phyloP scores from a whole-genome alignment of 2,329 filamentous ascomycete genomes.

The Leptographium flavum region DNA sequence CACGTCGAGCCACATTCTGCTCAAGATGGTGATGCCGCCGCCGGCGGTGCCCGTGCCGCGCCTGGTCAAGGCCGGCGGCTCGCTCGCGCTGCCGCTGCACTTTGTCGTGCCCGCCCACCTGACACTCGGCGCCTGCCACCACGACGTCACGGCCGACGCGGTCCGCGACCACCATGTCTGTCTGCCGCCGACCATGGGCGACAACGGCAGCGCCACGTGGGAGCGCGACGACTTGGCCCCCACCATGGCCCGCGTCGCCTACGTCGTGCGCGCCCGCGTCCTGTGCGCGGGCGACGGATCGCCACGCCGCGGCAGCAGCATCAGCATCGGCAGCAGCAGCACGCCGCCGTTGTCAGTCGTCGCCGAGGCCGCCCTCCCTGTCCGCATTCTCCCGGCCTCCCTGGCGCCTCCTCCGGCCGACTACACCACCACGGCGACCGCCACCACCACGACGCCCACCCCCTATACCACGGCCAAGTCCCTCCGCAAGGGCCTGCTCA shows the following conservation, averaged over 20 bases:
- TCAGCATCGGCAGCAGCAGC: too few relatives aligned
- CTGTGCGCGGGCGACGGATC: slow-evolving; percentile 14
- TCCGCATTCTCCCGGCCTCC: slow-evolving; percentile 37
- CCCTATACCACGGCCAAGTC: slow-evolving; percentile 34
- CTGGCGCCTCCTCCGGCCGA: slow-evolving; percentile 34
- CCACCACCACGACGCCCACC: slow-evolving; percentile 32
- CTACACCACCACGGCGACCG: slow-evolving; percentile 5
- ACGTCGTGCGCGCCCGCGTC: slow-evolving; percentile 33
- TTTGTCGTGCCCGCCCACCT: slow-evolving; percentile 45
- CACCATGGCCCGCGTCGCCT: slow-evolving; percentile 39
- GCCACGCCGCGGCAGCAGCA: too few relatives aligned
- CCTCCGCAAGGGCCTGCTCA: slow-evolving; percentile 37
- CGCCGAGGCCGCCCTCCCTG: slow-evolving; percentile 17
- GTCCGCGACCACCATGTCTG: slow-evolving; percentile 37
- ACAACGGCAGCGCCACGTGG: slow-evolving; percentile 22
- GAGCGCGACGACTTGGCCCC: slow-evolving; percentile 39
- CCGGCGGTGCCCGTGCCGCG: slow-evolving; percentile 30
- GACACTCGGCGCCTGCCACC: slow-evolving; percentile 41
- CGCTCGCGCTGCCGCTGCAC: slow-evolving; percentile 40
- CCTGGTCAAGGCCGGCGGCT: slow-evolving; percentile 31
- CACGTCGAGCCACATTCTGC: slow-evolving; percentile 35
- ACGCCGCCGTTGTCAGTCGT: slow-evolving; percentile 12
- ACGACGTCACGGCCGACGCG: slow-evolving; percentile 27
- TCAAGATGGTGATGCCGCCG: slow-evolving; percentile 42
- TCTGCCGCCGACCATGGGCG: slow-evolving; percentile 34